These are phyloP conservation scores for Mycosphaerella sp. DNA, from an alignment of 2,329 filamentous ascomycete genomes.

Conservation along the genomic window DNA sequence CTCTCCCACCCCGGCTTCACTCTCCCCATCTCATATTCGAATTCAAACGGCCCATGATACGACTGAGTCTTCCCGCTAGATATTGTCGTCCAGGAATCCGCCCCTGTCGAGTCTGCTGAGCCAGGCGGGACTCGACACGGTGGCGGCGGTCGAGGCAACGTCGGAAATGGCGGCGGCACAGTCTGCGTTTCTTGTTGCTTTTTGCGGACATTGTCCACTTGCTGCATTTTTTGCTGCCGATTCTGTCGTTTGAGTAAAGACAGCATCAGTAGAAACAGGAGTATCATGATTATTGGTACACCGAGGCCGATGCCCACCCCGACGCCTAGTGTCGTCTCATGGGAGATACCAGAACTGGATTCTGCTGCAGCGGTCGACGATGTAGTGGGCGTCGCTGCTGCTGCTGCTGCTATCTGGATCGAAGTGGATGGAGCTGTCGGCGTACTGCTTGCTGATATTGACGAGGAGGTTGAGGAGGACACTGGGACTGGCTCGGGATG, in stretches of 20 bases:
- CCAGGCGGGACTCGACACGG: background rate
- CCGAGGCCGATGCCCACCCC: constrained; percentile 11
- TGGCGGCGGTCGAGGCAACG: background rate
- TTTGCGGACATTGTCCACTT: constrained; percentile 1
- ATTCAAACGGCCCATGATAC: constrained; percentile 13
- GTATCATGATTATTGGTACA: constrained; percentile 2
- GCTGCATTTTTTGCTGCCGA: constrained; percentile 8
- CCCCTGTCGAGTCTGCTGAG: background rate
- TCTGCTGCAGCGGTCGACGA: background rate
- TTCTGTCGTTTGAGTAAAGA: constrained; percentile 3
- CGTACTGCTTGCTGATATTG: background rate
- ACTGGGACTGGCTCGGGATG: background rate
- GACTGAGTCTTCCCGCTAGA: constrained; percentile 11
- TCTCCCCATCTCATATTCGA: constrained; percentile 7
- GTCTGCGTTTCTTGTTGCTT: background rate
- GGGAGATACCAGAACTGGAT: constrained; percentile 1
- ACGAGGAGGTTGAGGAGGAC: background rate
- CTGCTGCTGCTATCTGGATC: background rate
- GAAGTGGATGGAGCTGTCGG: background rate
- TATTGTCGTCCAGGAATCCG: constrained; percentile 5
- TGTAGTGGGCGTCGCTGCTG: background rate
- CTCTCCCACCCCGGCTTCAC: constrained; percentile 9
- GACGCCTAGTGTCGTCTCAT: constrained; percentile 4
- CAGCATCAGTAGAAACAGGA: constrained; percentile 1
- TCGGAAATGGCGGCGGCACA: background rate